A percentile compares a stretch with the other conserved stretches of the same genome.
Conservation (phyloP, 495 filamentous ascomycete species). For the Evernia prunastri region DNA sequence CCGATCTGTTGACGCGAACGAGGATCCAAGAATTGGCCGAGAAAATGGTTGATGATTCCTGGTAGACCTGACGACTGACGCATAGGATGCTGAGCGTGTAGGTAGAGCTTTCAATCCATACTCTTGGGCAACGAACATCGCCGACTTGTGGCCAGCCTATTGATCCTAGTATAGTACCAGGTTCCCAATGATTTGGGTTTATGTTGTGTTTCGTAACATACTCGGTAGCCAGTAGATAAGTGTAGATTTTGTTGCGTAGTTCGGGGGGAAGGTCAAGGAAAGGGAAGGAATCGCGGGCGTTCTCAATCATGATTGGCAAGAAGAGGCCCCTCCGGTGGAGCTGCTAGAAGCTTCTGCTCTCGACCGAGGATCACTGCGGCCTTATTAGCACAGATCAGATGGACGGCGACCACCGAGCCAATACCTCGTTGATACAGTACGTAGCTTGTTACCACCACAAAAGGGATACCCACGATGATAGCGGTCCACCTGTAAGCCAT, state of each 20-base stretch:
- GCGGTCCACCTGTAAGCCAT: conserved; percentile 16
- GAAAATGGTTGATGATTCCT: too few species aligned
- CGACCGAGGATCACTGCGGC: conserved; percentile 17
- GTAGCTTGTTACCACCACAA: conserved; percentile 23
- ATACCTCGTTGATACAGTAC: conserved; percentile 19
- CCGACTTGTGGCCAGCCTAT: too few species aligned
- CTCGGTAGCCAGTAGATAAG: neutral
- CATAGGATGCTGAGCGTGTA: too few species aligned
- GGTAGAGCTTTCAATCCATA: too few species aligned
- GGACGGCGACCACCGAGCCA: neutral
- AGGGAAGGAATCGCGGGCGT: neutral
- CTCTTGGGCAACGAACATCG: too few species aligned
- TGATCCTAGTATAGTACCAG: too few species aligned
- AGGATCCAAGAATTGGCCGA: too few species aligned
- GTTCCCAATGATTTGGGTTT: too few species aligned
- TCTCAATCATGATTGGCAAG: neutral
- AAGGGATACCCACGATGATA: conserved; percentile 20
- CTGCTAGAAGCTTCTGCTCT: neutral
- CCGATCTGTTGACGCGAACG: too few species aligned
- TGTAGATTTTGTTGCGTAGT: neutral
- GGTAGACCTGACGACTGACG: too few species aligned
- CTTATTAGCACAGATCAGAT: conserved; percentile 2
- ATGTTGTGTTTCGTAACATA: neutral
- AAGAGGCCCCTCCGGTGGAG: conserved; percentile 2
- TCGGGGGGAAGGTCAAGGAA: neutral